Evolutionary conservation across 192 early-diverging fungal species (phyloP), one percentile per base, ranked within the genome.

Genomic region (Lobulomyces angularis): DNA sequence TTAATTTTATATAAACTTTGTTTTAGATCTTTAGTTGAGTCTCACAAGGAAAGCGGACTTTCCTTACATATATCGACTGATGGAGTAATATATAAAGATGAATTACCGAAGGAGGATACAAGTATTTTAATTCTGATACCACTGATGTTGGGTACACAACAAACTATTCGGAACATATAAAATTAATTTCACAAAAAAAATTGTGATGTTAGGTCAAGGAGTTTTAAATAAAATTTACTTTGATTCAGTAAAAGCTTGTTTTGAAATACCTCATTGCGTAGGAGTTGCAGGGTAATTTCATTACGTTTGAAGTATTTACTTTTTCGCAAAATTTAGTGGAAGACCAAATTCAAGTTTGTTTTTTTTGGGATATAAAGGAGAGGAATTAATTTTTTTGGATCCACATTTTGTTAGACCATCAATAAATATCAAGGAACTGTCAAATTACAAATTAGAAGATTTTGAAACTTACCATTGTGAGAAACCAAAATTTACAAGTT

Each of bases 271-370:
- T 16, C 74, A 81, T 24, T 85, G 78, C 38, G 67, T 86, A 4
- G 93, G 93, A 8, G 88, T 97, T 53, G 91, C 90, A 29, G 93
- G 93, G 77, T 81, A 63, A 40, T 51, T 56, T 26, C 20, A 22
- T 46, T 4, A 12, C 28, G 6, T 14, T 45, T 35, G 19, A 18
- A 27, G 5, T 18, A 24, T 26, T 21, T 20, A 29, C 14, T 11
- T 53, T 29, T 25, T 33, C 9, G 44, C 11, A 40, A 22, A 37
- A 27, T 19, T 23, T 52, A 83, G 81, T 14, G 94, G 94, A 7
- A 64, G 80, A 33, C 94, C 94, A n/a, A 85, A 86, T 6, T 95
- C 94, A 1, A 92, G 90, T 0, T 59, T 87, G 34, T 97, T 86
- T 57, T 94, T 97, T 67, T 72, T 88, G 22, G 91, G 91, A 18